Percentiles rank a stretch among this genome's conserved stretches.
phyloP scores from a whole-genome alignment of 2,329 filamentous ascomycete species.

The Fusarium albosuccineum region DNA sequence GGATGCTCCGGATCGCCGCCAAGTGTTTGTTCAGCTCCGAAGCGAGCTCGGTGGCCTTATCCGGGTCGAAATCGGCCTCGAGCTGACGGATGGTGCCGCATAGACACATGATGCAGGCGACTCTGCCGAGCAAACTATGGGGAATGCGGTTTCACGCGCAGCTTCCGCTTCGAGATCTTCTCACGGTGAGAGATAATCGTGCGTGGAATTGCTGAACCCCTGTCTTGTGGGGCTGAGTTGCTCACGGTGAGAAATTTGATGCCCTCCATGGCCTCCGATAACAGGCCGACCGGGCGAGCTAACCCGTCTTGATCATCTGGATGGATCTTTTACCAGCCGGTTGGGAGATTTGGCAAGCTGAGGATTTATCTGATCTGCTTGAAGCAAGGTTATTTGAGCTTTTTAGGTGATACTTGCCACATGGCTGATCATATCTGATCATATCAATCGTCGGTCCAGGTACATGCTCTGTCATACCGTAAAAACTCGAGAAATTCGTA shows the following conservation, averaged over 20 bases:
- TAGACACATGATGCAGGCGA: slow-evolving; percentile 35
- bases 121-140: too few species aligned
- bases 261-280: slow-evolving; percentile 11
- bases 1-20: slow-evolving; percentile 40
- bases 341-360: neutral
- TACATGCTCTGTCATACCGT: too few species aligned
- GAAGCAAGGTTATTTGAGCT: neutral
- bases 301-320: neutral
- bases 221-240: slow-evolving; percentile 14
- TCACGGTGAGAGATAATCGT: slow-evolving; percentile 33
- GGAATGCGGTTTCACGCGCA: neutral
- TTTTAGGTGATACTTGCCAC: neutral
- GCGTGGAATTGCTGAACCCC: neutral
- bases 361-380: neutral
- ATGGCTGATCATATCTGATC: neutral
- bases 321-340: neutral
- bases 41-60: slow-evolving; percentile 36
- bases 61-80: slow-evolving; percentile 40
- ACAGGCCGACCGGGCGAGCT: slow-evolving; percentile 11
- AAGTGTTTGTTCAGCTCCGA: slow-evolving; percentile 47
- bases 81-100: slow-evolving; percentile 43
- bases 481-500: too few species aligned
- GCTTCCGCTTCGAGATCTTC: neutral
- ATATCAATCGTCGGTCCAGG: too few species aligned
- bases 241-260: slow-evolving; percentile 39